Evolutionary conservation across 257 asterid genomes (phyloP).

Genomic region (Voacanga thouarsii): DNA sequence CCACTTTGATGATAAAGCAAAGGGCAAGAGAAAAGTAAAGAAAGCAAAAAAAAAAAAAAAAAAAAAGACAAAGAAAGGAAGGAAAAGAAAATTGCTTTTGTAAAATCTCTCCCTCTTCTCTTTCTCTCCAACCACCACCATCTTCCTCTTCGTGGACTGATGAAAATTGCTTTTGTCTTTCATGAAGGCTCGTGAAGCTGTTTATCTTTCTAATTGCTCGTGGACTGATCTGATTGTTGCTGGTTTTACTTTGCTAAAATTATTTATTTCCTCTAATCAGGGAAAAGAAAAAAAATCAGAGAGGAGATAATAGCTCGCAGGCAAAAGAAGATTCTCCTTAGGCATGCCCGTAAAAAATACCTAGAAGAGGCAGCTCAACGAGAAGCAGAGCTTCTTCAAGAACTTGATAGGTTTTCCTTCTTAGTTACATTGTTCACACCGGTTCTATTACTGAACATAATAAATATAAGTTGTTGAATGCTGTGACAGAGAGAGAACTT

Average conservation of each 20-base stretch:
- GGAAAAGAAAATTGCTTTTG: too few species aligned
- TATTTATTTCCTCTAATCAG: slow-evolving; percentile 37
- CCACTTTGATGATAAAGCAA: too few species aligned
- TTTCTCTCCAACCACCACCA: too few species aligned
- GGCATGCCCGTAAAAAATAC: slow-evolving; percentile 66
- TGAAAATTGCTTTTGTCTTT: too few species aligned
- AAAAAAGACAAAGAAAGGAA: too few species aligned
- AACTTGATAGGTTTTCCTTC: slow-evolving; percentile 66
- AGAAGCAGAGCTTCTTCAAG: slow-evolving; percentile 85
- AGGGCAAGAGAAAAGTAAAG: too few species aligned
- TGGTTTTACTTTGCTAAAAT: slow-evolving; percentile 13
- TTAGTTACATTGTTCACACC: slow-evolving; percentile 6
- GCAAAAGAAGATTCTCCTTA: slow-evolving; percentile 72
- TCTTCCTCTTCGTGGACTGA: too few species aligned
- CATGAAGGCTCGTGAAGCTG: too few species aligned
- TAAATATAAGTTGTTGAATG: background rate
- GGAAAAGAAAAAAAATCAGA: slow-evolving; percentile 71
- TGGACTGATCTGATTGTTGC: slow-evolving; percentile 8
- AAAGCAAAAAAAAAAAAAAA: too few species aligned
- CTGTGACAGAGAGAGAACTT: slow-evolving; percentile 60
- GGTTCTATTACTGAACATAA: background rate
- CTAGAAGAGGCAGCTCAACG: slow-evolving; percentile 84
- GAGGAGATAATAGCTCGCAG: slow-evolving; percentile 80
- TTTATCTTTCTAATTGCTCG: too few species aligned
- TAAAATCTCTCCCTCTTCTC: too few species aligned